These are phyloP conservation scores for Paxillus ammoniavirescens DNA, from an alignment of 768 basidiomycete genomes.

Conservation along the genomic window DNA sequence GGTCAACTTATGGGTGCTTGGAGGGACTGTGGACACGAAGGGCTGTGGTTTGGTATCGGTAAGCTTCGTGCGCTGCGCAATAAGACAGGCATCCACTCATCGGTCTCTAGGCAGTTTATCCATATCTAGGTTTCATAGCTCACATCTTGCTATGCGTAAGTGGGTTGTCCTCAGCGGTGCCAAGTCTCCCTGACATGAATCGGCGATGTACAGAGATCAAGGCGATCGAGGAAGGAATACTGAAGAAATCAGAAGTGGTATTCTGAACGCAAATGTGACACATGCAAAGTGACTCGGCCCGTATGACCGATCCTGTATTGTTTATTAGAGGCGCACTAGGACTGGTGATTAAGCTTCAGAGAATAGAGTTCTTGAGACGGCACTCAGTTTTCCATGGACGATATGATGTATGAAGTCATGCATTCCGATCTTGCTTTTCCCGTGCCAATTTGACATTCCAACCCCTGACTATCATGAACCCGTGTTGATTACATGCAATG, in stretches of 20 bases:
- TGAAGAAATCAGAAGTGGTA: not conserved
- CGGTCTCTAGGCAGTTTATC: not conserved
- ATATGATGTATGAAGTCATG: not conserved
- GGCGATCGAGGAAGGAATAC: slow-evolving; percentile 1
- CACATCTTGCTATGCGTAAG: slow-evolving; percentile 6
- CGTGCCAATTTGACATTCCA: not conserved
- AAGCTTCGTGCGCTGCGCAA: not conserved
- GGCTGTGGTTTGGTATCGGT: slow-evolving; percentile 21
- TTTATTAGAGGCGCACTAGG: not conserved
- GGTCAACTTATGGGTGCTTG: slow-evolving; percentile 47
- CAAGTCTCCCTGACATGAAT: not conserved
- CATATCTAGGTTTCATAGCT: slow-evolving; percentile 8
- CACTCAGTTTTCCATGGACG: not conserved
- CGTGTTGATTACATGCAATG: not conserved
- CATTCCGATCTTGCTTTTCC: not conserved
- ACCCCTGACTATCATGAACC: not conserved
- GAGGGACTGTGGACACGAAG: slow-evolving; percentile 24
- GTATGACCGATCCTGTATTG: no score
- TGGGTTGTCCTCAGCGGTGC: not conserved
- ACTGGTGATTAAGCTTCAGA: no score
- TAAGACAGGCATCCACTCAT: not conserved
- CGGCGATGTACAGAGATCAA: slow-evolving; percentile 1
- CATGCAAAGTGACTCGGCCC: no score
- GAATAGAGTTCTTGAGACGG: no score
- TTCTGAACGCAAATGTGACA: not conserved